These are phyloP conservation scores for Citrus australasica DNA, from an alignment of 345 rosid genomes.

Conservation along the genomic window DNA sequence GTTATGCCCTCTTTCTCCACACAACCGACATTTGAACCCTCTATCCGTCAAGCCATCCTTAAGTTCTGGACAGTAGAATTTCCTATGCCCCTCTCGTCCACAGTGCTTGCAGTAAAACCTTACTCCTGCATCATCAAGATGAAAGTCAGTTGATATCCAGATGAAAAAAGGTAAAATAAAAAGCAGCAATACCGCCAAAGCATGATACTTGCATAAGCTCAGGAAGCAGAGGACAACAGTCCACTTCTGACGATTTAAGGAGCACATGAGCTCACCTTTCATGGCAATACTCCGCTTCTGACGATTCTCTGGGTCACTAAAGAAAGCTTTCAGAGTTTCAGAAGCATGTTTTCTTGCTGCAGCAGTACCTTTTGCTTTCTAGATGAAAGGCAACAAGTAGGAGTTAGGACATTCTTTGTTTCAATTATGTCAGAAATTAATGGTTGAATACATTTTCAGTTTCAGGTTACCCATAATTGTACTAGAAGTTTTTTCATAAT, in stretches of 20 bases:
- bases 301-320: conserved; percentile 82
- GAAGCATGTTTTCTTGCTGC: conserved; percentile 84
- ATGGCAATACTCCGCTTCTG: conserved; percentile 75
- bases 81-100: conserved; percentile 88
- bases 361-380: conserved; percentile 85
- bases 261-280: conserved; percentile 52
- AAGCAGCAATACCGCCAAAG: neutral
- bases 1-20: conserved; percentile 85
- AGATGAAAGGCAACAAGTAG: conserved; percentile 10
- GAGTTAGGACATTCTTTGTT: neutral
- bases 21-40: conserved; percentile 59
- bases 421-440: neutral
- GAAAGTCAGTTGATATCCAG: neutral
- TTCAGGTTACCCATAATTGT: neutral
- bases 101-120: conserved; percentile 75
- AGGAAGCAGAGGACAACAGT: conserved; percentile 33
- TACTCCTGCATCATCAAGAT: conserved; percentile 45
- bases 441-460: neutral
- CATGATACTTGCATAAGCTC: neutral
- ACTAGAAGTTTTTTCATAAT: neutral
- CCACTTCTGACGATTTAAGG: conserved; percentile 45
- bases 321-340: conserved; percentile 70
- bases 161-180: neutral
- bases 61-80: conserved; percentile 78
- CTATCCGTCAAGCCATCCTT: conserved; percentile 35